Evolutionary conservation across 345 rosid species (phyloP).

Genomic region (Angophora floribunda): DNA sequence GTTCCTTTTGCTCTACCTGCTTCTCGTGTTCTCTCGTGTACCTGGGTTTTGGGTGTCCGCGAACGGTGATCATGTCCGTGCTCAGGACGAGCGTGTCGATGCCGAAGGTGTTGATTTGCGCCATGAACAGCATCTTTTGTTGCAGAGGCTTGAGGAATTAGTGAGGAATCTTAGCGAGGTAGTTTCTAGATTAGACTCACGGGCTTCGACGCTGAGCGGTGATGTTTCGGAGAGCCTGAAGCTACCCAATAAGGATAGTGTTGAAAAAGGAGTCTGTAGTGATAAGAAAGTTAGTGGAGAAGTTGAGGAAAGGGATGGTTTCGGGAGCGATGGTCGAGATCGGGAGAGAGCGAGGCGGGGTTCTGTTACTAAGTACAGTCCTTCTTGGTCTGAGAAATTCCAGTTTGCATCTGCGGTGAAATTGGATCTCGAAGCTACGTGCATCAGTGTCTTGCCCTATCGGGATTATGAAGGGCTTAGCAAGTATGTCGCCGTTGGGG

Average conservation of each 20-base stretch:
- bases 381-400: constrained; percentile 87
- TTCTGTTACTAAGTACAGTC: constrained; percentile 62
- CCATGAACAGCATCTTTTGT: constrained; percentile 22
- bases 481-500: constrained; percentile 88
- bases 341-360: constrained; percentile 30
- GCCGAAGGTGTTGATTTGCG: constrained; percentile 5
- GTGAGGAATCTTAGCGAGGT: constrained; percentile 62
- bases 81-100: constrained; percentile 10
- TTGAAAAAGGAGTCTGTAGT: neutral
- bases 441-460: constrained; percentile 68
- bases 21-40: constrained; percentile 24
- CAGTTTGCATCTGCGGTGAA: constrained; percentile 83
- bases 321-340: constrained; percentile 6
- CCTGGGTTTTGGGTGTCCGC: constrained; percentile 1
- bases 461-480: constrained; percentile 73
- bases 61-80: constrained; percentile 18
- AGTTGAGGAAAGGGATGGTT: constrained; percentile 1
- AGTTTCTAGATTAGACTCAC: constrained; percentile 55
- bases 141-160: constrained; percentile 61
- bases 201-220: neutral
- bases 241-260: neutral
- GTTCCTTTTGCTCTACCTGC: constrained; percentile 30
- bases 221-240: neutral
- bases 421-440: constrained; percentile 52
- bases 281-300: neutral